Evolutionary conservation across 805 yeast genomes (phyloP), one percentile per base, ranked within the genome.

Genomic region (Debaryomyces maramus): DNA sequence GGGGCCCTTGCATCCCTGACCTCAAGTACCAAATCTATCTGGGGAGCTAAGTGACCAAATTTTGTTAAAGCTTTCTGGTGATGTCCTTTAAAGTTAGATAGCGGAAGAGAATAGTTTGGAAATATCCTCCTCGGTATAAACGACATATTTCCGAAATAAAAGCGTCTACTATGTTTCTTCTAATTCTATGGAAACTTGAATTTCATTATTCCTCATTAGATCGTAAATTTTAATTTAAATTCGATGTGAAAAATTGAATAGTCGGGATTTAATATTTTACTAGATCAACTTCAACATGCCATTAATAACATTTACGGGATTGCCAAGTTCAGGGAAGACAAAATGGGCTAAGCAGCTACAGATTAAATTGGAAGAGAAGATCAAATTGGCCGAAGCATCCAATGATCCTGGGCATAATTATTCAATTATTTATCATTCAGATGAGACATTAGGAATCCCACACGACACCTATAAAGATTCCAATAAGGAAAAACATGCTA

Each of bases 1-100:
- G 99, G 99, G 0, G 97, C 96, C 45, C 99, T 64, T 1, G 91
- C 70, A 58, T 93, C 99, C 54, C 98, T 65, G 6, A 93, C 75
- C 54, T 93, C 99, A 5, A 91, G 61, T 2, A 93, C 77, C 33
- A 88, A 60, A 55, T 91, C 96, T 13, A 89, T 71, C 50, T 87
- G 90, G 3, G 93, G 89, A 2, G 91, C 78, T 21, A 88, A 58
- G 26, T 75, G 78, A 10, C 80, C 73, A 66, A 90, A 78, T 44
- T 67, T 74, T 34, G 79, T 75, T 20, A 91, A 66, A 0, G 97
- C 96, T 45, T 80, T 81, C 45, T 80, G 78, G 52, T 91, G 98
- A 57, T 90, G 97, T 9, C 97, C 97, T 51, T 88, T 88, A 64
- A 88, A 88, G 58, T 86, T 89, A 1, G 93, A 80, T 15, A 84